Evolutionary conservation across 1,139 yeast genomes (phyloP).

Genomic region (Magnusiomyces fungicola): DNA sequence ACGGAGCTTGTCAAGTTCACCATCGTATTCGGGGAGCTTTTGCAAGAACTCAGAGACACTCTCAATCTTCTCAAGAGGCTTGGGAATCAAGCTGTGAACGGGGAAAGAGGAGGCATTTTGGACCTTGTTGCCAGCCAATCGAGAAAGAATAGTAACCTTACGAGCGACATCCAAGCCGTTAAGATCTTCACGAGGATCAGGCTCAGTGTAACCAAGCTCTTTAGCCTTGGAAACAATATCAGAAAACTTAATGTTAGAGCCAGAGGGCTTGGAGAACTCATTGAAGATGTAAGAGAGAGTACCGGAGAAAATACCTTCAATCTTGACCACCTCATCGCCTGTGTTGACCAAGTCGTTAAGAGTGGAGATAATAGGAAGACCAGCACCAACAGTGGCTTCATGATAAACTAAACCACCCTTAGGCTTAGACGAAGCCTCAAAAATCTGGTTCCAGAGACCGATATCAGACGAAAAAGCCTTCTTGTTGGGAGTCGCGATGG

Average conservation of each 20-base stretch:
- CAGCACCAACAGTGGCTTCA: slow-evolving; percentile 99
- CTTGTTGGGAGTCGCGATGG: slow-evolving; percentile 96
- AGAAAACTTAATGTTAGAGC: slow-evolving; percentile 63
- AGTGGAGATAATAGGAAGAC: slow-evolving; percentile 86
- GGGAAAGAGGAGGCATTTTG: slow-evolving; percentile 95
- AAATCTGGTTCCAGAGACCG: slow-evolving; percentile 68
- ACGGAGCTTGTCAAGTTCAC: slow-evolving; percentile 67
- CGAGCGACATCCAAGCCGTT: slow-evolving; percentile 98
- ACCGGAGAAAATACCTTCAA: slow-evolving; percentile 96
- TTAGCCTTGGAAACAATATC: slow-evolving; percentile 87
- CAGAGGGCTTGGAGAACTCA: slow-evolving; percentile 67
- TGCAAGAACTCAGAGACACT: slow-evolving; percentile 72
- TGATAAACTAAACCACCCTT: slow-evolving; percentile 82
- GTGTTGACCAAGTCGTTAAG: slow-evolving; percentile 80
- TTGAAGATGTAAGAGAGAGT: slow-evolving; percentile 94
- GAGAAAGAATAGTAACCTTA: slow-evolving; percentile 90
- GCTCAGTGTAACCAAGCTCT: slow-evolving; percentile 91
- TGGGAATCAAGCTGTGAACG: slow-evolving; percentile 87
- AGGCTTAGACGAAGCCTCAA: slow-evolving; percentile 41
- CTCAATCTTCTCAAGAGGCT: slow-evolving; percentile 64
- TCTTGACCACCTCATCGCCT: slow-evolving; percentile 83
- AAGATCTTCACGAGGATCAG: slow-evolving; percentile 97
- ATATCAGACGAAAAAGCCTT: slow-evolving; percentile 89
- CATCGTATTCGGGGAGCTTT: slow-evolving; percentile 76
- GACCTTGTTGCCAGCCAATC: slow-evolving; percentile 79